phyloP scores from a whole-genome alignment of 306 rosid species.

The Vigna trinervia region DNA sequence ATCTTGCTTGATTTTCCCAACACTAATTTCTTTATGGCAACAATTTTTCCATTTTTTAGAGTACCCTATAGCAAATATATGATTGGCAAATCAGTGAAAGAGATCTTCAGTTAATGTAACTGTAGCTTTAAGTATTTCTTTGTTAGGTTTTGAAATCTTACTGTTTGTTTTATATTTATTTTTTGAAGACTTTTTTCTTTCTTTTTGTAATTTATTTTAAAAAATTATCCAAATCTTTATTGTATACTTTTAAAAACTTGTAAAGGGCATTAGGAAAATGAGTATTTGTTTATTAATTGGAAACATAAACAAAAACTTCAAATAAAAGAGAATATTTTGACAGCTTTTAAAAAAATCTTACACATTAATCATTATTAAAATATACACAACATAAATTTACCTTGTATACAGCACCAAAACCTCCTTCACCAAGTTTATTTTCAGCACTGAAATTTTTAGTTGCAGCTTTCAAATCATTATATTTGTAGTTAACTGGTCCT shows the following conservation, averaged over 20 bases:
- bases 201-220: no score
- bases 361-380: background rate
- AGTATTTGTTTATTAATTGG: no score
- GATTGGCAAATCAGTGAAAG: background rate
- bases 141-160: background rate
- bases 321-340: no score
- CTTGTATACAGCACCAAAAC: constrained; percentile 75
- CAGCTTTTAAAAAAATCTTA: no score
- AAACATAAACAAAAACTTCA: no score
- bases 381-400: constrained; percentile 32
- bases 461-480: constrained; percentile 63
- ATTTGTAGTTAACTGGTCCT: constrained; percentile 64
- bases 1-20: constrained; percentile 56
- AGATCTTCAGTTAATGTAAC: background rate
- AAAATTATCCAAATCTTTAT: no score
- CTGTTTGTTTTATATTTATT: no score
- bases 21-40: constrained; percentile 68
- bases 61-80: background rate
- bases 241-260: no score
- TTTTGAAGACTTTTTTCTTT: no score
- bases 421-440: constrained; percentile 75
- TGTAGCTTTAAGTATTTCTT: background rate
- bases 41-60: constrained; percentile 50
- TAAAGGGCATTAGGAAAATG: no score
- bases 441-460: constrained; percentile 59